These are phyloP conservation scores for Nyssa sinensis DNA, from an alignment of 148 eudicot genomes.

Conservation along the genomic window DNA sequence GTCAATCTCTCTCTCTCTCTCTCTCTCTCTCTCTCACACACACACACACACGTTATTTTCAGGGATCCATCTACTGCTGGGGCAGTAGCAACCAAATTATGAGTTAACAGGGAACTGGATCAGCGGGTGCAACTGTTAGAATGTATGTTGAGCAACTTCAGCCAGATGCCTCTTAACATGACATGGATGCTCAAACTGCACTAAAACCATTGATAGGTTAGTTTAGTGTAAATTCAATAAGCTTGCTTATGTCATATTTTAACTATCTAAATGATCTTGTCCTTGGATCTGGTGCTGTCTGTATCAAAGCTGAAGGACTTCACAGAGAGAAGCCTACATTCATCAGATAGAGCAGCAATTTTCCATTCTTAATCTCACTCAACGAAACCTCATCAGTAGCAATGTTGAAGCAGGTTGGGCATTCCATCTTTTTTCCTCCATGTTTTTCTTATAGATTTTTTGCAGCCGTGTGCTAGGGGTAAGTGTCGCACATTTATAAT, in stretches of 20 bases:
- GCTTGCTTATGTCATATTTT: background rate
- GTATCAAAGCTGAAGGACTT: constrained; percentile 79
- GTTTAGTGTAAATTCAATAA: constrained; percentile 8
- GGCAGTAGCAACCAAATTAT: constrained; percentile 4
- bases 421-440: constrained; percentile 2
- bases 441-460: background rate
- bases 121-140: constrained; percentile 91
- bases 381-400: constrained; percentile 20
- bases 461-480: background rate
- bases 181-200: constrained; percentile 84
- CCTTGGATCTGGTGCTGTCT: constrained; percentile 67
- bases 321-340: constrained; percentile 83
- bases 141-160: constrained; percentile 89
- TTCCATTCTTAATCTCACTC: constrained; percentile 9
- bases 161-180: constrained; percentile 79
- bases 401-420: constrained; percentile 15
- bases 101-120: constrained; percentile 85
- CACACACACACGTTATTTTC: background rate
- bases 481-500: constrained; percentile 15
- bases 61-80: background rate
- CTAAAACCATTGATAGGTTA: constrained; percentile 89
- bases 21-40: no score
- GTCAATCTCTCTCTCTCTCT: constrained; percentile 5
- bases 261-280: background rate
- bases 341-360: constrained; percentile 46